Base-by-base conservation (phyloP, 306 rosid species). In the Lathyrus aphaca region DNA sequence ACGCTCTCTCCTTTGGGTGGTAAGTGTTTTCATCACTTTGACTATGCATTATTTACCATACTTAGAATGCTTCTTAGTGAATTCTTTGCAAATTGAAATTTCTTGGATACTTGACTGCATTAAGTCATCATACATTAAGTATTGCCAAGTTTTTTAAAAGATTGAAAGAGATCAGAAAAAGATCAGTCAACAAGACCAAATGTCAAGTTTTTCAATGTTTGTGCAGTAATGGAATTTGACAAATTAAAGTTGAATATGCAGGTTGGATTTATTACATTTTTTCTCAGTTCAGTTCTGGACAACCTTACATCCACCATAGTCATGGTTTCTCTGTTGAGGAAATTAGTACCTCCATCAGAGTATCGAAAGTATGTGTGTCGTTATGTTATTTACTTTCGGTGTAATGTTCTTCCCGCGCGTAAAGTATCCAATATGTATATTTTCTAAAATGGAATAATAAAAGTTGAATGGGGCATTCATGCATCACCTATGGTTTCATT, bases 1-100 rank as follows among this genome's bases (percentile, higher is more conserved):
- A 9, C 84, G 90, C 76, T 84, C 80, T 23, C 97, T 94, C 49
- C 96, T 94, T 58, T 94, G 98, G 97, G 97, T 90, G 96, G 98
- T 94, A 73, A 86, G 90, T 86, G 66, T 74, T 77, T 50, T 67
- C 45, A 48, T 51, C 74, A 56, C 70, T 74, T 54, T 61, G 76
- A 58, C 65, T 73, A 63, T 65, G 17, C 62, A 62, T 61, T 43
- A 30, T 43, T 75, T 49, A 38, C 15, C 56, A 13, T 42, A 71
- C 62, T 44, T 23, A 29, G 64, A 66, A 59, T 39, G 50, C n/a
- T 43, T 71, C 67, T n/a, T 66, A 38, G 56, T 7, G 29, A 48
- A 51, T 49, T 18, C 58, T 27, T 76, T 16, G 19, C 18, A 43
- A 60, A 25, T 16, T 70, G 10, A 13, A 46, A 29, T 58, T 76